phyloP scores from a whole-genome alignment of 495 filamentous ascomycete genomes.

The Penicillium dipodomyicola region DNA sequence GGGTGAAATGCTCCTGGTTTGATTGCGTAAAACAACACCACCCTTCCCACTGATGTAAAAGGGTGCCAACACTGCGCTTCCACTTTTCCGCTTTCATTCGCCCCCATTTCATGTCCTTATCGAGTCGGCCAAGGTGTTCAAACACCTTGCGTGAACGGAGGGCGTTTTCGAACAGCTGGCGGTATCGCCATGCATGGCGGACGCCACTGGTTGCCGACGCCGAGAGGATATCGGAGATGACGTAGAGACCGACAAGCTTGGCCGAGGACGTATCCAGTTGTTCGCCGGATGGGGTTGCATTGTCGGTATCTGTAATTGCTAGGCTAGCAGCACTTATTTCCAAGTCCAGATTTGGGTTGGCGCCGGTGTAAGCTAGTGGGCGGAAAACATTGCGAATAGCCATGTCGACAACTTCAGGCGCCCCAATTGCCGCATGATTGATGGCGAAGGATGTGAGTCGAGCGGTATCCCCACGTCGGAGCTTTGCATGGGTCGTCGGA shows the following conservation, averaged over 20 bases:
- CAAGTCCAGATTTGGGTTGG: constrained; percentile 54
- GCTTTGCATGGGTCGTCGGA: constrained; percentile 68
- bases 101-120: constrained; percentile 77
- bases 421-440: constrained; percentile 72
- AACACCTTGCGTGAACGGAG: constrained; percentile 71
- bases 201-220: constrained; percentile 80
- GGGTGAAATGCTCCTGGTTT: constrained; percentile 68
- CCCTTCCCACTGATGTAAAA: constrained; percentile 81
- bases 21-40: constrained; percentile 83
- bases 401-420: constrained; percentile 86
- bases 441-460: constrained; percentile 87
- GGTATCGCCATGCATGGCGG: constrained; percentile 86
- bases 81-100: constrained; percentile 84
- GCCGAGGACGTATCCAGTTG: constrained; percentile 66
- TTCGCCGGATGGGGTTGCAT: constrained; percentile 31
- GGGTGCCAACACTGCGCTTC: constrained; percentile 71
- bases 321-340: constrained; percentile 30
- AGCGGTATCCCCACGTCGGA: constrained; percentile 83
- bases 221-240: constrained; percentile 85
- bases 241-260: constrained; percentile 77
- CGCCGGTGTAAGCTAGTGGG: constrained; percentile 61
- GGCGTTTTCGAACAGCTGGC: constrained; percentile 77
- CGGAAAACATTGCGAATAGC: constrained; percentile 75
- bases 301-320: constrained; percentile 20
- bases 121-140: constrained; percentile 73